Conservation (phyloP, 495 filamentous ascomycete genomes). For the Ascodesmis nigricans region DNA sequence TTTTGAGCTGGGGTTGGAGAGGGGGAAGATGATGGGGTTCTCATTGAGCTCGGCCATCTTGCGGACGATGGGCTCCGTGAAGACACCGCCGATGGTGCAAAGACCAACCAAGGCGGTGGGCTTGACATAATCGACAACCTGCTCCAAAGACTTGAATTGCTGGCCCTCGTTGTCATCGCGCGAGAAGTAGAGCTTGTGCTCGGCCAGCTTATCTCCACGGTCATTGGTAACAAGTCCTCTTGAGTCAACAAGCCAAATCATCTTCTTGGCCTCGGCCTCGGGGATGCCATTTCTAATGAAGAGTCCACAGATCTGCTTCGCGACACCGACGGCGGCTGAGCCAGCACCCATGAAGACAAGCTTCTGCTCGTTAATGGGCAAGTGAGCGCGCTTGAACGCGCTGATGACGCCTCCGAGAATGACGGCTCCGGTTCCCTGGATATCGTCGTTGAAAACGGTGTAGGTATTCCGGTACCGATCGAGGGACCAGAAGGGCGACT, state of each 20-base stretch:
- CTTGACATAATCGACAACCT: conserved; percentile 81
- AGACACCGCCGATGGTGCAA: conserved; percentile 82
- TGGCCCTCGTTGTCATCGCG: conserved; percentile 76
- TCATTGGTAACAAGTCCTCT: conserved; percentile 79
- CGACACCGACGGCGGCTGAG: conserved; percentile 86
- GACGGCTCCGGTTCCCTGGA: conserved; percentile 93
- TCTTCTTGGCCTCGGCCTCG: conserved; percentile 69
- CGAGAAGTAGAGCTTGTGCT: conserved; percentile 96
- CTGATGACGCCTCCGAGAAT: conserved; percentile 87
- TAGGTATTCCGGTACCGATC: conserved; percentile 68
- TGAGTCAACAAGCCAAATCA: conserved; percentile 96
- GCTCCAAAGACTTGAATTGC: conserved; percentile 73
- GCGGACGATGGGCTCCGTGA: conserved; percentile 66
- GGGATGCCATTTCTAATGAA: conserved; percentile 82
- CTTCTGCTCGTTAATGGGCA: conserved; percentile 73
- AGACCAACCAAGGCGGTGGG: conserved; percentile 88
- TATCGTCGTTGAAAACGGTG: conserved; percentile 97
- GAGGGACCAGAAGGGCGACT: conserved; percentile 88
- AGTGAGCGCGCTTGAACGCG: conserved; percentile 68
- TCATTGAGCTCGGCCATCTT: conserved; percentile 54
- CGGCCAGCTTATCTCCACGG: conserved; percentile 78
- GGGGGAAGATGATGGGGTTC: conserved; percentile 54
- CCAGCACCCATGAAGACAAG: conserved; percentile 94
- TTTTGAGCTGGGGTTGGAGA: conserved; percentile 83
- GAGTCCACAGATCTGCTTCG: conserved; percentile 87